Base-by-base conservation (phyloP, 179 eudicot genomes). In the Nepenthes alata region DNA sequence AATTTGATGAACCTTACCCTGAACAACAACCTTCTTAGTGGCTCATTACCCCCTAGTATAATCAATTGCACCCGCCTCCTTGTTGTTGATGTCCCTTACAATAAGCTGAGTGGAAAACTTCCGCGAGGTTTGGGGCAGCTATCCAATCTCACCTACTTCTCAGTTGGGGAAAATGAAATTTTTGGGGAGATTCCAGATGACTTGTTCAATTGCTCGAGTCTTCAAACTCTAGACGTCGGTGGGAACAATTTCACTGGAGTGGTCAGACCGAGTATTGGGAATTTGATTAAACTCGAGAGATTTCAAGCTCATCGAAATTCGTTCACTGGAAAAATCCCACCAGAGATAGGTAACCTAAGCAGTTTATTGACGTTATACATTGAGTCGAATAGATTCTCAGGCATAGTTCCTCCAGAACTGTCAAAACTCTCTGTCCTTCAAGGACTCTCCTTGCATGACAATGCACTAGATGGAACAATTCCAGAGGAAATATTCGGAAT, bases 141-240 rank as follows among this genome's bases (percentile, higher is more conserved):
- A 57, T 53, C 77, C 6, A 73, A 83, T 69, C 82, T 91, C n/a
- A 83, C 80, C n/a, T 74, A 61, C 65, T 67, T 91, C 4, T 70
- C 79, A 25, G 68, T 91, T 12, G 78, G 79, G n/a, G 25, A 0
- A 2, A 91, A 91, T 69, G 57, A 64, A 2, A 51, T 91, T 74
- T 68, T 60, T 37, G 98, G 95, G 9, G 76, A 67, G 13, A 80
- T 91, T 44, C 96, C 96, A 57, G 87, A 78, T 14, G 93, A 85
- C 59, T 76, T 91, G 50, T 91, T 78, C 75, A 72, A 86, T 44
- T 89, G 91, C 74, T 53, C 76, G 3, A 70, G 67, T 66, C 90
- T 91, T 39, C 48, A 38, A 47, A 74, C 34, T 6, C 68, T 89
- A 2, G 68, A 74, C 61, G 45, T 89, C 45, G 65, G 60, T 2